These are phyloP conservation scores for Ciborinia camelliae DNA, from an alignment of 2,329 filamentous ascomycete genomes.

Conservation along the genomic window DNA sequence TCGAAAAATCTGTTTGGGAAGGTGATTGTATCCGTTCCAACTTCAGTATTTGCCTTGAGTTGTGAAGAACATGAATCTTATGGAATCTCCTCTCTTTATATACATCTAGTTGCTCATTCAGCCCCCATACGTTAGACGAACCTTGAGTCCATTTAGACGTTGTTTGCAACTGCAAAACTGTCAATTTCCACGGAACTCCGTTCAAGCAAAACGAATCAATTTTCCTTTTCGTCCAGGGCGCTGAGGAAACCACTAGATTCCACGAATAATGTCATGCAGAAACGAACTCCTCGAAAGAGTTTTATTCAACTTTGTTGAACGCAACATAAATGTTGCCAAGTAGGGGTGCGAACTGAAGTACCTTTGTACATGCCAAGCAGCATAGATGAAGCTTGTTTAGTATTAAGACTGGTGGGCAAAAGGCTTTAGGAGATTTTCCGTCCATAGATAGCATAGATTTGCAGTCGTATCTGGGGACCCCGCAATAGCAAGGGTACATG, in stretches of 20 bases:
- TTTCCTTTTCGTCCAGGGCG: not conserved
- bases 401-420: not conserved
- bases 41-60: not conserved
- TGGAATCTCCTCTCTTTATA: not conserved
- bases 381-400: conserved; percentile 8
- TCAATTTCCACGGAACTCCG: not conserved
- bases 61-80: not conserved
- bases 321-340: not conserved
- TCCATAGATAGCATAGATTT: not conserved
- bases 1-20: not conserved
- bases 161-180: not conserved
- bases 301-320: not conserved
- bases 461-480: conserved; percentile 10
- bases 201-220: not conserved
- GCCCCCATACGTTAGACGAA: not conserved
- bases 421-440: conserved; percentile 7
- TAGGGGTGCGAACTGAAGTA: not conserved
- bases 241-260: not conserved
- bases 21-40: not conserved
- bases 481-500: conserved; percentile 1
- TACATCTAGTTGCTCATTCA: not conserved
- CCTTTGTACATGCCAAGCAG: conserved; percentile 11
- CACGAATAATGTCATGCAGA: conserved; percentile 7
- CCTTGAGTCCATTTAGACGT: not conserved
- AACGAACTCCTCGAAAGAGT: not conserved